Evolutionary conservation across 495 filamentous ascomycete genomes (phyloP), one percentile per base, ranked within the genome.

Genomic region (Trichoderma asperelloides): DNA sequence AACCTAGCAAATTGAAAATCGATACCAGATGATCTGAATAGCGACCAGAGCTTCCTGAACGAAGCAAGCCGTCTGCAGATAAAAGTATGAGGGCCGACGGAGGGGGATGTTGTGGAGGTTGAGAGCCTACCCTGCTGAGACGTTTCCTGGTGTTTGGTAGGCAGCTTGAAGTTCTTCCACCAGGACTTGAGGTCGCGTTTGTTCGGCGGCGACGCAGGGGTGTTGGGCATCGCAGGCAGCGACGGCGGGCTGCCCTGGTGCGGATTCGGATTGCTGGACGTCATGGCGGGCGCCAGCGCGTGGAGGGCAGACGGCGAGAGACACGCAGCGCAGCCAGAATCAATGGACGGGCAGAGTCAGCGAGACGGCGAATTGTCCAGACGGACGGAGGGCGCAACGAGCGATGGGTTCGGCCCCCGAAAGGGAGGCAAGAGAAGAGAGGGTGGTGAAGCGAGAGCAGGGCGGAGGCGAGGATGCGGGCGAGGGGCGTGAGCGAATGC

Each of bases 141-240:
- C 55, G 55, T 21, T 67, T 94, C 91, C 70, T 92, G 89, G 73
- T 88, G 88, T 74, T 88, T 88, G 16, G 84, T 79, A 62, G 87
- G 86, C 40, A 87, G 83, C 77, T 90, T 92, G 79, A 97, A 96
- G 63, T 86, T 84, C 78, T 88, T 93, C 93, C 92, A 96, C 93
- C 93, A 97, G 33, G 88, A 91, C 71, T 91, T 88, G 66, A 96
- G 80, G 72, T 96, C 91, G 72, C 90, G 85, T 77, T 87, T 93
- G 65, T 85, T 88, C 41, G 91, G 88, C 12, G 89, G 86, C 45
- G 89, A 87, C 66, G 75, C 73, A 45, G 64, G 64, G n/a, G 39
- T 65, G 77, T 68, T 75, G 72, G 63, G 70, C 62, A 65, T 66
- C 16, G 66, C 33, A 40, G 66, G 69, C n/a, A 66, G 68, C 21